Conservation (phyloP, 306 rosid species). For the Vachellia collinsii region DNA sequence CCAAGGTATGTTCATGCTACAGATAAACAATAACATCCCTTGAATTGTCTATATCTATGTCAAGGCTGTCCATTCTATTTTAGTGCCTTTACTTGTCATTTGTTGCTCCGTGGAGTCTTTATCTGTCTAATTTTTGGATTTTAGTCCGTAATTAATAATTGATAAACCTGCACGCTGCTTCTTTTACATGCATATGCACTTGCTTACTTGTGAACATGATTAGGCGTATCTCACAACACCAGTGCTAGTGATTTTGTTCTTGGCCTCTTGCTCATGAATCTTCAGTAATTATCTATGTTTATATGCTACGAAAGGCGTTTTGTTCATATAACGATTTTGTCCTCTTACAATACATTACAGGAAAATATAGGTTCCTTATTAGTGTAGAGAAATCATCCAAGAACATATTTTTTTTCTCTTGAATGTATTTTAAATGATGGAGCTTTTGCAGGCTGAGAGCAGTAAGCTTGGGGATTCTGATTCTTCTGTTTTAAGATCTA, state of each 20-base stretch:
- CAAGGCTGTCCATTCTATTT: neutral
- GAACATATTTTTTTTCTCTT: neutral
- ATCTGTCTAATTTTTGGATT: conserved; percentile 10
- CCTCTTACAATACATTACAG: neutral
- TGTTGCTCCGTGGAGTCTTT: conserved; percentile 25
- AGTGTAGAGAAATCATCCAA: neutral
- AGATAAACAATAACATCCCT: conserved; percentile 1
- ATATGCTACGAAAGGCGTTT: neutral
- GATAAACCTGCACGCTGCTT: neutral
- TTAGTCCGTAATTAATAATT: neutral
- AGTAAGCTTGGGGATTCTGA: conserved; percentile 76
- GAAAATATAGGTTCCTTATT: neutral
- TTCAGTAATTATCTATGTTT: neutral
- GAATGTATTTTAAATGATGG: neutral
- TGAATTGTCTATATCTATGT: neutral
- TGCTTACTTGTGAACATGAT: neutral
- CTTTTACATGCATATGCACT: neutral
- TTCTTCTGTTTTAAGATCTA: conserved; percentile 60
- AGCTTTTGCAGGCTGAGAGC: conserved; percentile 67
- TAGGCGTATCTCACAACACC: neutral
- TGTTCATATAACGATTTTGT: neutral
- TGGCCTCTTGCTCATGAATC: neutral
- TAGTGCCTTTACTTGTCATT: neutral
- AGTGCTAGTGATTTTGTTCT: neutral
- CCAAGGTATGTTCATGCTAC: conserved; percentile 67